Evolutionary conservation across 2,329 filamentous ascomycete species (phyloP), one percentile per base, ranked within the genome.

Genomic region (Penicillium sp.): DNA sequence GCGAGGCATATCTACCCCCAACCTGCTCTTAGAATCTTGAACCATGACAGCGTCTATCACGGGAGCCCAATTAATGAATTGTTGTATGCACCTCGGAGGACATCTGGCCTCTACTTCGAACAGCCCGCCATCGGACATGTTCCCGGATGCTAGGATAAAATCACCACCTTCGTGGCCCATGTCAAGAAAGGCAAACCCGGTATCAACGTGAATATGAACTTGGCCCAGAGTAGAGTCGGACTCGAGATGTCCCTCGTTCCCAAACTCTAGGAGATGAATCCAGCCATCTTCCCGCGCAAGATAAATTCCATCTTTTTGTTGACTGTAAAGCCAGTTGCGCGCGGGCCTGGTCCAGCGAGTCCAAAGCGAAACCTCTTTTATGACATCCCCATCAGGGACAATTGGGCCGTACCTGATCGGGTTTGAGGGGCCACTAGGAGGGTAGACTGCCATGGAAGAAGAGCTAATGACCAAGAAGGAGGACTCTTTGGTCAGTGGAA

Each of bases 221-320:
- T 80, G 80, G 7, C 88, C 88, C 51, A 90, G 79, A 47, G 81
- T 78, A 39, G 81, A 79, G 47, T 80, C 77, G 33, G 79, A 77
- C 45, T 80, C 78, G 46, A 86, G 68, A 79, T 81, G 77, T 5
- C 72, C 71, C 42, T 76, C 69, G 26, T 80, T 79, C 36, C 83
- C 82, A 52, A 90, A 84, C 59, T 91, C 86, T 4, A 93, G 72
- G 58, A 88, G 89, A 47, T 86, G 82, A 8, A 97, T 80, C 42
- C 86, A 77, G 3, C 94, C 94, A 66, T 97, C 93, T 72, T 97
- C 93, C 48, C 92, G 85, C 9, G 88, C 89, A 13, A 99, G 76
- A 65, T 94, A 96, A 42, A 97, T 85, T 53, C 87, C 85, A 65
- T 97, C 94, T 29, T 86, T 84, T 15, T 77, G 80, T 47, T 81